phyloP scores from a whole-genome alignment of 179 eudicot species.

The Nepenthes alata region DNA sequence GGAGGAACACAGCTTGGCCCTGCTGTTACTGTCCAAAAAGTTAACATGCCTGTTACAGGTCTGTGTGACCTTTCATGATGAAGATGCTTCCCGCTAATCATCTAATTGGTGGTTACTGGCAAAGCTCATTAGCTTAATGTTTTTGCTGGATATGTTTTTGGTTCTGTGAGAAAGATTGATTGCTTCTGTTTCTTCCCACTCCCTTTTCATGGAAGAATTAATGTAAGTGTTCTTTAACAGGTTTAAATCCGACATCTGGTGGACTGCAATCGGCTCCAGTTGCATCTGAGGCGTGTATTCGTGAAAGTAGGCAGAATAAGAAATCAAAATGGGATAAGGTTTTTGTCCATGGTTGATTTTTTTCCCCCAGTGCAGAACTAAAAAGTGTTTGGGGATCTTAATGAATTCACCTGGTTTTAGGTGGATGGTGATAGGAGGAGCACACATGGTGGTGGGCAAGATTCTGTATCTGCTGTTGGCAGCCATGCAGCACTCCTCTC shows the following conservation, averaged over 20 bases:
- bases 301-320: constrained; percentile 78
- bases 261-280: constrained; percentile 31
- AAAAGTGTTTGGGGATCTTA: neutral
- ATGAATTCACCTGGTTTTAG: constrained; percentile 23
- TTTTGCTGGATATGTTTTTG: neutral
- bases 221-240: constrained; percentile 21
- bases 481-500: constrained; percentile 49
- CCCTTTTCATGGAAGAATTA: no score
- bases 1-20: constrained; percentile 55
- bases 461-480: constrained; percentile 40
- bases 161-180: constrained; percentile 1
- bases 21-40: constrained; percentile 41
- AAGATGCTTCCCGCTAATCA: neutral
- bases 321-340: constrained; percentile 99
- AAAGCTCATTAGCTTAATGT: no score
- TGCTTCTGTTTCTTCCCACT: neutral
- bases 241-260: constrained; percentile 32
- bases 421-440: constrained; percentile 67
- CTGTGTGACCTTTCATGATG: constrained; percentile 1
- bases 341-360: neutral
- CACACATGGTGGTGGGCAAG: constrained; percentile 43
- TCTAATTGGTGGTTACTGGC: neutral
- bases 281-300: constrained; percentile 28
- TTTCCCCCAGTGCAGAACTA: neutral
- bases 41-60: constrained; percentile 61